These are phyloP conservation scores for Aspergillus nidulans DNA, from an alignment of 495 filamentous ascomycete species.

Conservation along the genomic window DNA sequence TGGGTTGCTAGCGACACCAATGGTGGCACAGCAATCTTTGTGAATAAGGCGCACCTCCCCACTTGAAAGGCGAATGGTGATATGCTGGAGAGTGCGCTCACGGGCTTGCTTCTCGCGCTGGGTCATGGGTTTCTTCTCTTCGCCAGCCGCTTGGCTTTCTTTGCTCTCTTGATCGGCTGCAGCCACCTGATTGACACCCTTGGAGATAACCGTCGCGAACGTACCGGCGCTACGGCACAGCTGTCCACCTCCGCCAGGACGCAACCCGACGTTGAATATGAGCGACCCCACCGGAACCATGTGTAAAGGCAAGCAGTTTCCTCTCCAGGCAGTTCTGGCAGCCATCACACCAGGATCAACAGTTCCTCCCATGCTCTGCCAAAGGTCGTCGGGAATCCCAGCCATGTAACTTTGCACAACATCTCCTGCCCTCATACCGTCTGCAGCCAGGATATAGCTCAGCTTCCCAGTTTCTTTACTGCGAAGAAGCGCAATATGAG, in stretches of 20 bases:
- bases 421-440: conserved; percentile 90
- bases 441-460: conserved; percentile 88
- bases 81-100: conserved; percentile 58
- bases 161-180: conserved; percentile 21
- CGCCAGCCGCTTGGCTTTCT: conserved; percentile 16
- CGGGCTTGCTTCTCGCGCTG: conserved; percentile 42
- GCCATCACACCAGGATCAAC: conserved; percentile 93
- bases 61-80: conserved; percentile 81
- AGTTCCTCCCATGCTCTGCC: conserved; percentile 84
- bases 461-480: conserved; percentile 53
- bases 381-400: conserved; percentile 78
- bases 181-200: conserved; percentile 59
- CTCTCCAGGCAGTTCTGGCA: conserved; percentile 87
- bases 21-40: conserved; percentile 87
- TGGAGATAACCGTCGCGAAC: conserved; percentile 78
- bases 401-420: conserved; percentile 83
- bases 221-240: conserved; percentile 94
- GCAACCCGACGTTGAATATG: conserved; percentile 86
- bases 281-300: conserved; percentile 89
- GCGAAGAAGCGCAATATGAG: conserved; percentile 81
- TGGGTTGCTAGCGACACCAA: conserved; percentile 89
- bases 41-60: conserved; percentile 85
- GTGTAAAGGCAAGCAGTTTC: conserved; percentile 90
- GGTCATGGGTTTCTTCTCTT: conserved; percentile 28
- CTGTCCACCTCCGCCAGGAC: conserved; percentile 66